These are phyloP conservation scores for Galerina marginata DNA, from an alignment of 768 basidiomycete species.

Conservation along the genomic window DNA sequence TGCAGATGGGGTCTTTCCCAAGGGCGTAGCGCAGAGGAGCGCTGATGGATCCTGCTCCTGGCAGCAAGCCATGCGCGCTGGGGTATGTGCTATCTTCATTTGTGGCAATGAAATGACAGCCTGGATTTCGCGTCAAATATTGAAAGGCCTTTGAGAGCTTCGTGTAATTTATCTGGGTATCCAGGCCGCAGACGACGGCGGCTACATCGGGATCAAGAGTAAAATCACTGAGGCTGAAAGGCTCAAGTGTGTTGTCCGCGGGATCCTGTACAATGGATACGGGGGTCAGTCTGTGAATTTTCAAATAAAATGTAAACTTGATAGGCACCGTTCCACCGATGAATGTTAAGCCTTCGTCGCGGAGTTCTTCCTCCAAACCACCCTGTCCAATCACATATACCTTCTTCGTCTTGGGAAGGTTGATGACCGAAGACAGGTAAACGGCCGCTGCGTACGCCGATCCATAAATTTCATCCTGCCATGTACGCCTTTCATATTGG, in stretches of 20 bases:
- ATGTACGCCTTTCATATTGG: background rate
- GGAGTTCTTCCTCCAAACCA: slow-evolving; percentile 92
- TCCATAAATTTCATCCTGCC: slow-evolving; percentile 93
- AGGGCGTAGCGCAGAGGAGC: slow-evolving; percentile 81
- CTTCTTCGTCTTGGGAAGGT: slow-evolving; percentile 89
- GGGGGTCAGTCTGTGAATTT: slow-evolving; percentile 4
- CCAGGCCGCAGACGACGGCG: slow-evolving; percentile 96
- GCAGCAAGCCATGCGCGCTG: slow-evolving; percentile 68
- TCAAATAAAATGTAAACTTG: background rate
- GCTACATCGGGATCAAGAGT: slow-evolving; percentile 77
- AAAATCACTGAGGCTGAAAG: slow-evolving; percentile 74
- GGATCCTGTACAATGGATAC: slow-evolving; percentile 64
- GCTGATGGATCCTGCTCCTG: slow-evolving; percentile 85
- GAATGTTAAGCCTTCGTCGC: slow-evolving; percentile 80
- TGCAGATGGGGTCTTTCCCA: slow-evolving; percentile 71
- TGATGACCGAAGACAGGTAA: slow-evolving; percentile 85
- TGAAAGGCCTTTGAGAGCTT: slow-evolving; percentile 93
- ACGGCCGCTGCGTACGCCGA: slow-evolving; percentile 82
- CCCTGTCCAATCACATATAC: slow-evolving; percentile 94
- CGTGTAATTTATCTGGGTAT: slow-evolving; percentile 87
- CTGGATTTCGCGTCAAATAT: slow-evolving; percentile 82
- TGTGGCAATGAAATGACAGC: slow-evolving; percentile 85
- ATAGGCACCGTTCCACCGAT: slow-evolving; percentile 80
- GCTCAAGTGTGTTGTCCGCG: slow-evolving; percentile 74
- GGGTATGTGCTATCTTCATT: slow-evolving; percentile 96